phyloP scores from a whole-genome alignment of 106 monocot species.

The Dactylorhiza incarnata region DNA sequence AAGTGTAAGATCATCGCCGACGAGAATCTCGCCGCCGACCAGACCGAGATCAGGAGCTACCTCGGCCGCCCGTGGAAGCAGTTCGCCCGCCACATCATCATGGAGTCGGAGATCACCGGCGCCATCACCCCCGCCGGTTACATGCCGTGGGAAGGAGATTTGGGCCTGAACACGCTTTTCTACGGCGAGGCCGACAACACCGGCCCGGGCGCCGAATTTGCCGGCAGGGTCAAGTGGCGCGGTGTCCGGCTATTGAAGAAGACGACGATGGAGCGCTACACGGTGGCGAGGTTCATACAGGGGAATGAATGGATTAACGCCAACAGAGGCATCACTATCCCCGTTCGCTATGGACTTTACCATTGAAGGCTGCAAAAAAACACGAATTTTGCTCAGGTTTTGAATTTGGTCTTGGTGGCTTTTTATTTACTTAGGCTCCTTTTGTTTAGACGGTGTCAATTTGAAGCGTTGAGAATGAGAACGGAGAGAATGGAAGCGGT shows the following conservation, averaged over 20 bases:
- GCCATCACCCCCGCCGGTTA: constrained; percentile 29
- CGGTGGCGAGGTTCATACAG: neutral
- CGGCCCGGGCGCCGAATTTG: constrained; percentile 26
- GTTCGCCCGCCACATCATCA: constrained; percentile 36
- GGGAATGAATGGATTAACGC: neutral
- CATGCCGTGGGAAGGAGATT: constrained; percentile 29
- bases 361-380: too few species aligned
- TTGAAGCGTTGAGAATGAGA: too few species aligned
- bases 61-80: constrained; percentile 42
- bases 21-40: constrained; percentile 14
- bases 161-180: constrained; percentile 28
- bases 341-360: too few species aligned
- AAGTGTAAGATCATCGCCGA: constrained; percentile 21
- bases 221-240: constrained; percentile 30
- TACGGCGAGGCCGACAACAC: constrained; percentile 43
- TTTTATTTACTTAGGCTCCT: too few species aligned
- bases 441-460: too few species aligned
- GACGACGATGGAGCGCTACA: neutral
- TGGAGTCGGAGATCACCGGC: constrained; percentile 26
- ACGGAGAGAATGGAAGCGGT: too few species aligned
- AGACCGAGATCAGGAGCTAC: constrained; percentile 12
- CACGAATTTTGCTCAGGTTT: too few species aligned
- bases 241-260: constrained; percentile 8
- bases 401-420: too few species aligned
- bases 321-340: too few species aligned